Conservation (phyloP, 352 stramenopile species). For the Phytopythium delawarense region DNA sequence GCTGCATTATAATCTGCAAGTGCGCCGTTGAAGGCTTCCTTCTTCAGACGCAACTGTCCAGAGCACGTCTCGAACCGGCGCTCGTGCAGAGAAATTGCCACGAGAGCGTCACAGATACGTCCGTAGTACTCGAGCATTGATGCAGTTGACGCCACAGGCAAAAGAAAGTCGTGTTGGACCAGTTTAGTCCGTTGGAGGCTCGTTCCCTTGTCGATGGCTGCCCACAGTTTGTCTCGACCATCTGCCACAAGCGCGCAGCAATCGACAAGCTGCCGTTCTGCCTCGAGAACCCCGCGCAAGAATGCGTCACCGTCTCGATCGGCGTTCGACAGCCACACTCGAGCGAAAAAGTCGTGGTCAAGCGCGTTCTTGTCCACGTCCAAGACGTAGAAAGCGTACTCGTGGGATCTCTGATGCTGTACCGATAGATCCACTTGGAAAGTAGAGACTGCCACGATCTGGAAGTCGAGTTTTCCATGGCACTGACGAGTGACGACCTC, state of each 20-base stretch:
- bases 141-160: not conserved
- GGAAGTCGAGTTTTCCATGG: constrained; percentile 22
- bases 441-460: constrained; percentile 39
- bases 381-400: constrained; percentile 25
- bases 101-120: not conserved
- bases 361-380: constrained; percentile 5
- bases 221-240: constrained; percentile 5
- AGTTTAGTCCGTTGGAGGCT: not conserved
- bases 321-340: constrained; percentile 13
- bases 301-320: constrained; percentile 10
- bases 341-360: constrained; percentile 16
- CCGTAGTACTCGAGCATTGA: constrained; percentile 8
- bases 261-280: constrained; percentile 3
- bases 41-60: constrained; percentile 5
- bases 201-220: not conserved
- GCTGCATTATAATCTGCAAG: not conserved
- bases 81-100: constrained; percentile 2
- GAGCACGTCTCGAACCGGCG: constrained; percentile 1
- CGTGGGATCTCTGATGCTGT: constrained; percentile 15
- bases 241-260: not conserved
- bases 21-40: not conserved
- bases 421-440: constrained; percentile 6
- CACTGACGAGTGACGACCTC: not conserved
- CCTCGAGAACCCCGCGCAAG: constrained; percentile 8
- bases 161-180: not conserved